Conservation (phyloP, 352 stramenopile genomes). For the Phytophthora cactorum region DNA sequence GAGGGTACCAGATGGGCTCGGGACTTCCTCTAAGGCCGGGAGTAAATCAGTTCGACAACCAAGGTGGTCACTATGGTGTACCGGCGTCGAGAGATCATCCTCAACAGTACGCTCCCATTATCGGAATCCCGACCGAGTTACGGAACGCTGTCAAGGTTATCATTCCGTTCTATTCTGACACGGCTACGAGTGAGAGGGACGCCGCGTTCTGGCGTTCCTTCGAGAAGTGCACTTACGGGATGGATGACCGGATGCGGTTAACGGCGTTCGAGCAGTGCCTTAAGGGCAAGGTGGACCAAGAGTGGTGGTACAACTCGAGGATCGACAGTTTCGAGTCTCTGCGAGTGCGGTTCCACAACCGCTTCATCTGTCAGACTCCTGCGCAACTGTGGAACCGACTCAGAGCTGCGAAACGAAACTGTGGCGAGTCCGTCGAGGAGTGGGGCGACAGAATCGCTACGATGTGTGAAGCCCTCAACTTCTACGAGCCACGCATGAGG, state of each 20-base stretch:
- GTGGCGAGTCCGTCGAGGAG: slow-evolving; percentile 6
- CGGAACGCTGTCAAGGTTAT: slow-evolving; percentile 6
- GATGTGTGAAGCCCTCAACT: slow-evolving; percentile 1
- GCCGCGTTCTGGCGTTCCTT: slow-evolving; percentile 4
- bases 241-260: no score
- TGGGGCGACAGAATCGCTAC: not conserved
- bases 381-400: slow-evolving; percentile 1
- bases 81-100: not conserved
- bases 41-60: not conserved
- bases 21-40: not conserved
- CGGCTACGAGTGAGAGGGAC: not conserved
- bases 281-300: no score
- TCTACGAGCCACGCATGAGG: slow-evolving; percentile 3
- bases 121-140: slow-evolving; percentile 6
- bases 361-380: slow-evolving; percentile 12
- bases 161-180: slow-evolving; percentile 4
- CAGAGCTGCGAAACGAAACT: not conserved
- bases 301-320: slow-evolving; percentile 3
- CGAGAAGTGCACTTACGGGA: no score
- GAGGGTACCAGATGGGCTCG: no score
- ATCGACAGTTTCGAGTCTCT: slow-evolving; percentile 2
- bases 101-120: not conserved
- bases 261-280: no score
- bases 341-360: slow-evolving; percentile 8
- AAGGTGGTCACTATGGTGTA: not conserved